Evolutionary conservation across 2,329 filamentous ascomycete genomes (phyloP), one percentile per base, ranked within the genome.

Genomic region (Lanzia echinophila): DNA sequence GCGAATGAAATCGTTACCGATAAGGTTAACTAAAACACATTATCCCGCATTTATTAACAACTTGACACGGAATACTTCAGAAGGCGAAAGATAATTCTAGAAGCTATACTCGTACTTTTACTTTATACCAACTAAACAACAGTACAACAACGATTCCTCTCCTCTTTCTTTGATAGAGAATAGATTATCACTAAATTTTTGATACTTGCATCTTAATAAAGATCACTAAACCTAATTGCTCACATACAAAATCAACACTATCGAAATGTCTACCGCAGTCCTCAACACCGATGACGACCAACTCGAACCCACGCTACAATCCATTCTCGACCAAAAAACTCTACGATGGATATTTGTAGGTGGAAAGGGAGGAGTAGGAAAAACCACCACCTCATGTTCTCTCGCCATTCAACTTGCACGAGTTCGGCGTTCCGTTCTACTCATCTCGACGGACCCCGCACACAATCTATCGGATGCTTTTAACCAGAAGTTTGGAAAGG

Each of bases 281-380:
- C 67, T 79, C 47, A 72, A 74, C 62, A 71, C 73, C 62, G 85
- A 88, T 72, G 86, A 87, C 67, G 87, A 90, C 69, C 77, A 82
- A 65, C 84, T 97, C 75, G 91, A 95, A 76, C 91, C 94, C 46
- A 90, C 88, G 50, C 88, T 99, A 67, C 88, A 96, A 75, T 88
- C 88, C 60, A 90, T 99, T 68, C 83, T 99, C 66, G 90, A 95
- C 76, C 94, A 99, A 73, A 90, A 90, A 72, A 86, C 88, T 33
- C 84, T 99, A 53, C 89, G 94, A 70, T 99, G 94, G 94, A 95
- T 99, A 73, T 99, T 99, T 67, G 94, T 99, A 57, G 94, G 94
- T 67, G 94, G 94, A 62, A 99, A 99, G 75, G 94, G 94, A 67
- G 94, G 94, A 70, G 94, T 99, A 44, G 94, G 94, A 71, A 99